phyloP scores from a whole-genome alignment of 805 yeast species.

The Suhomyces tanzawaensis region DNA sequence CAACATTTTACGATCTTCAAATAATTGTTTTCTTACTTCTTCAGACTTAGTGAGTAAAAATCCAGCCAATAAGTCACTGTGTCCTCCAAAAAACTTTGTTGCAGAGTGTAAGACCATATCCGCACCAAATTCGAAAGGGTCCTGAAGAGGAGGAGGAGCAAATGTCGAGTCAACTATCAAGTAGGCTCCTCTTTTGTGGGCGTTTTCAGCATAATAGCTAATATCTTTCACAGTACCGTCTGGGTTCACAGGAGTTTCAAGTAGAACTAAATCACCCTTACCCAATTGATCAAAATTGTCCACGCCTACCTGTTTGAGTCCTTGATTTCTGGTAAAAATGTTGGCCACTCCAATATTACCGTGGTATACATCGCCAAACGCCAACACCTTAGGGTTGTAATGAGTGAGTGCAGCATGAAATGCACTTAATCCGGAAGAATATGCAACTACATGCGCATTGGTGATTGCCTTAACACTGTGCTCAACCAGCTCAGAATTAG shows the following conservation, averaged over 20 bases:
- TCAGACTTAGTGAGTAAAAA: constrained; percentile 62
- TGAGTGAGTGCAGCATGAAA: constrained; percentile 71
- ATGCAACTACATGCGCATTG: constrained; percentile 64
- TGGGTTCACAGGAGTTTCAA: constrained; percentile 90
- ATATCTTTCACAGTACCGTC: constrained; percentile 67
- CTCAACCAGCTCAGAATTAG: constrained; percentile 68
- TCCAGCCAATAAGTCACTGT: constrained; percentile 87
- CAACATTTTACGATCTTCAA: constrained; percentile 61
- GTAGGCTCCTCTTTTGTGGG: constrained; percentile 74
- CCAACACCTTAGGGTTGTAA: constrained; percentile 68
- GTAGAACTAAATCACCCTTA: constrained; percentile 73
- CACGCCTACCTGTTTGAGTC: constrained; percentile 43
- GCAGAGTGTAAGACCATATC: constrained; percentile 92
- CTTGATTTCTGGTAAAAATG: constrained; percentile 59
- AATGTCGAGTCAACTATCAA: constrained; percentile 81
- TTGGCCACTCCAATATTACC: constrained; percentile 75
- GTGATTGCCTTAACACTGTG: constrained; percentile 57
- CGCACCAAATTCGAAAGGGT: constrained; percentile 80
- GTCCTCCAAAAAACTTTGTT: constrained; percentile 95
- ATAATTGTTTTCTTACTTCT: constrained; percentile 44
- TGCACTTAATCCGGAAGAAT: constrained; percentile 79
- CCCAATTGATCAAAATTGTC: constrained; percentile 45
- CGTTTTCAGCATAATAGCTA: constrained; percentile 58
- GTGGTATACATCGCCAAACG: constrained; percentile 79
- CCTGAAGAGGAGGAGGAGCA: constrained; percentile 88